Evolutionary conservation across 306 rosid species (phyloP), one percentile per base, ranked within the genome.

Genomic region (Vachellia pachyceras): DNA sequence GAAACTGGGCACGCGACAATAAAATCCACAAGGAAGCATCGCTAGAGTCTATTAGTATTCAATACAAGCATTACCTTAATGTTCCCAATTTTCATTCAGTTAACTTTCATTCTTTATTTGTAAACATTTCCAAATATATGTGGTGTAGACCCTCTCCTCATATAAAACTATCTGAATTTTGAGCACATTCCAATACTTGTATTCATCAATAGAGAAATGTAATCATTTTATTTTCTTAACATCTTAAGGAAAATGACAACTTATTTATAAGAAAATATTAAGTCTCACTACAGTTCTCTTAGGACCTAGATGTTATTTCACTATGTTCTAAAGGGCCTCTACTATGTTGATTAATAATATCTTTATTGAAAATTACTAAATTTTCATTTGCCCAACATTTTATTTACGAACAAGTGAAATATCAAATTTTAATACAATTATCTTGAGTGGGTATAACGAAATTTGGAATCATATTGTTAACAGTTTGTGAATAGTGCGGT

Each of bases 1-100:
- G 97, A 89, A 61, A 87, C 94, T 4, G 99, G 99, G 13, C 99
- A 96, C 55, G 89, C 98, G 17, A 5, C 94, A 12, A 50, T 90
- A 44, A 93, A 93, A 80, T 81, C 75, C 88, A 82, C 89, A 82
- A 83, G 84, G 49, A 83, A 65, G 76, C 78, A 33, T 17, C 61
- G 35, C 63, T 47, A 18, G 69, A 64, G 60, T 22, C 36, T 36
- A 50, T n/a, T n/a, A n/a, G n/a, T n/a, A n/a, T 69, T 69, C 37
- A 54, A 65, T 77, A 11, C 76, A 47, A 63, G 20, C 60, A 45
- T 39, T 17, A 22, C n/a, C 33, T 55, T 63, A 22, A 52, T 64
- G 42, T 40, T 75, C 57, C 36, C 15, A 47, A 70, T 57, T 22
- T 70, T 52, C 18, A 45, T 69, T 20, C 77, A 79, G 50, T 66